These are phyloP conservation scores for Limonium bicolor DNA, from an alignment of 148 eudicot species.

Conservation along the genomic window DNA sequence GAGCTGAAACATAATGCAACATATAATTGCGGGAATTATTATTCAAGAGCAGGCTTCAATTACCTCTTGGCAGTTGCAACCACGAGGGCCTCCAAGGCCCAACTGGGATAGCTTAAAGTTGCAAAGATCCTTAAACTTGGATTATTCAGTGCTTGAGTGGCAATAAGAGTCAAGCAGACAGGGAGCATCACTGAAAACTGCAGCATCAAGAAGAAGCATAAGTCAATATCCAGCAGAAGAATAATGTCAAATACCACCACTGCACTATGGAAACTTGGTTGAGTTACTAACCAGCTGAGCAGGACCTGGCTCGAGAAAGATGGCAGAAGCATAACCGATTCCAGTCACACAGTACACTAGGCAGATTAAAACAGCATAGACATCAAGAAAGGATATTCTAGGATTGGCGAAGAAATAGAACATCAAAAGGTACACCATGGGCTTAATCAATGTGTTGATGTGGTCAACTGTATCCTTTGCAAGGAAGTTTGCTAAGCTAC, in stretches of 20 bases:
- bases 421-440: constrained; percentile 76
- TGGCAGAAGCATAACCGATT: constrained; percentile 64
- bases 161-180: constrained; percentile 53
- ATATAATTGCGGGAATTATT: neutral
- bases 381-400: constrained; percentile 53
- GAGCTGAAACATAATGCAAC: neutral
- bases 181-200: constrained; percentile 75
- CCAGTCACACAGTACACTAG: constrained; percentile 89
- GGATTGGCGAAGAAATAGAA: constrained; percentile 84
- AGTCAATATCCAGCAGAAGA: neutral
- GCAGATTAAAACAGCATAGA: constrained; percentile 2
- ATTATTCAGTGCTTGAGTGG: constrained; percentile 36
- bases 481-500: constrained; percentile 85
- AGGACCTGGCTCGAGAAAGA: constrained; percentile 74
- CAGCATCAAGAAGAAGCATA: constrained; percentile 3
- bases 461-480: constrained; percentile 79
- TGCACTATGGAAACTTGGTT: neutral
- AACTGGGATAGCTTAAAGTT: constrained; percentile 61
- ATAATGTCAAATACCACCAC: neutral
- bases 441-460: constrained; percentile 65
- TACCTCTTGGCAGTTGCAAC: constrained; percentile 64
- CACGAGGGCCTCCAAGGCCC: constrained; percentile 96
- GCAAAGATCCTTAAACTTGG: constrained; percentile 27
- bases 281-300: constrained; percentile 9
- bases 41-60: neutral